These are phyloP conservation scores for Phytopythium boreale DNA, from an alignment of 352 stramenopile species.

Conservation along the genomic window DNA sequence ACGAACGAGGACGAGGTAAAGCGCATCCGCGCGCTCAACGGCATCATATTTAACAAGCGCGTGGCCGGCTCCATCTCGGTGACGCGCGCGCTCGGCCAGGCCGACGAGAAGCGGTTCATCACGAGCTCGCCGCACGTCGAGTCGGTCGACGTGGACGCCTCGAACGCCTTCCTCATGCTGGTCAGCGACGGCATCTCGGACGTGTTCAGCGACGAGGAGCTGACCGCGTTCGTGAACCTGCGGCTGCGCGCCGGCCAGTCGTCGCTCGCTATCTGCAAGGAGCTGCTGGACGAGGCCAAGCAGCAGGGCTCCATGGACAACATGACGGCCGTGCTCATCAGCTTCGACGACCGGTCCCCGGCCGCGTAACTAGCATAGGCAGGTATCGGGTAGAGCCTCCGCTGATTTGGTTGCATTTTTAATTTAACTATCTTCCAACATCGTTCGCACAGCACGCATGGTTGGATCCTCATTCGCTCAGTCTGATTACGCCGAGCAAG, in stretches of 20 bases:
- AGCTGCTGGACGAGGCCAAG: constrained; percentile 69
- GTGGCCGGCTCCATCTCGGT: constrained; percentile 70
- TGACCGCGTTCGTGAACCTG: constrained; percentile 58
- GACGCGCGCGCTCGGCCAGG: constrained; percentile 71
- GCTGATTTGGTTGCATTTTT: no score
- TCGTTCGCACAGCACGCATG: no score
- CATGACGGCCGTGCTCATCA: constrained; percentile 77
- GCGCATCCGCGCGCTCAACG: constrained; percentile 67
- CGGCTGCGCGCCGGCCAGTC: constrained; percentile 44
- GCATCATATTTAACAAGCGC: constrained; percentile 84
- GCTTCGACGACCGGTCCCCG: constrained; percentile 36
- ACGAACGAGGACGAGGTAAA: constrained; percentile 74
- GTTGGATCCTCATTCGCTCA: no score
- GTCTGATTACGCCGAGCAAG: no score
- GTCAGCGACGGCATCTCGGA: constrained; percentile 77
- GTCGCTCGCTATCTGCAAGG: constrained; percentile 54
- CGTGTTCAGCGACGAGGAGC: constrained; percentile 66
- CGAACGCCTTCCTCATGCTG: constrained; percentile 70
- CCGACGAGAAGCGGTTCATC: constrained; percentile 82
- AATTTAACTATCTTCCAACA: no score
- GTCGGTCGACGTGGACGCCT: constrained; percentile 45
- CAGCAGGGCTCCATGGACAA: constrained; percentile 72
- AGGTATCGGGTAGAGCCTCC: no score
- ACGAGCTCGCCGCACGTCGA: constrained; percentile 57
- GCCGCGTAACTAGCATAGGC: not conserved